These are phyloP conservation scores for Aurinia saxatilis DNA, from an alignment of 345 rosid genomes.

Conservation along the genomic window DNA sequence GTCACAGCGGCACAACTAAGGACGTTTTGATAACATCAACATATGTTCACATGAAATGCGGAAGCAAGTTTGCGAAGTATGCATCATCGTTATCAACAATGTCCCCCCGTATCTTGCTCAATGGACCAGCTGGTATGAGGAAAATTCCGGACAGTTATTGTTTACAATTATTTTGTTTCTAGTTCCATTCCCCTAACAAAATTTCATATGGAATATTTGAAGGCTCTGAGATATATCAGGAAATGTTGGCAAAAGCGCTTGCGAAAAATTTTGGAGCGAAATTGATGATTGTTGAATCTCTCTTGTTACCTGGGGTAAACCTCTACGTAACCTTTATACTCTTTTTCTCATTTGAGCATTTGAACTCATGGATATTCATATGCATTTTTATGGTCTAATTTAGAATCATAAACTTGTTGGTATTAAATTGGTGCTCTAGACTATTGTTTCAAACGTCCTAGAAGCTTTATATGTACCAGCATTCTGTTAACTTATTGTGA, in stretches of 20 bases:
- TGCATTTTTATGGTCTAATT: neutral
- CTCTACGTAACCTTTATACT: neutral
- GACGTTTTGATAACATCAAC: slow-evolving; percentile 73
- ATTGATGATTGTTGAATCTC: slow-evolving; percentile 72
- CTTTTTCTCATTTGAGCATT: neutral
- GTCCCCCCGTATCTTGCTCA: slow-evolving; percentile 80
- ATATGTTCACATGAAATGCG: slow-evolving; percentile 67
- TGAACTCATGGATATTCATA: neutral
- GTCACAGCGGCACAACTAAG: slow-evolving; percentile 74
- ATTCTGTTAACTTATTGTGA: neutral
- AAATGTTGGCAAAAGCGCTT: slow-evolving; percentile 78
- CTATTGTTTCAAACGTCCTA: neutral
- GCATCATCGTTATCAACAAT: slow-evolving; percentile 55
- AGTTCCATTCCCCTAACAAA: neutral
- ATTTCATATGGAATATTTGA: slow-evolving; percentile 11
- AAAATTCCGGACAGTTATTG: slow-evolving; percentile 34
- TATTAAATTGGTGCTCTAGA: neutral
- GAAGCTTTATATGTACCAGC: neutral
- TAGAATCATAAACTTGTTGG: neutral
- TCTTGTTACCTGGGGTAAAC: slow-evolving; percentile 90
- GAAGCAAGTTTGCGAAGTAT: slow-evolving; percentile 50
- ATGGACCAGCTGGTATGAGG: slow-evolving; percentile 87
- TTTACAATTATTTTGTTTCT: neutral
- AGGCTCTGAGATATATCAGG: slow-evolving; percentile 99
- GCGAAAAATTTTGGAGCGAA: slow-evolving; percentile 74